Evolutionary conservation across 2,329 filamentous ascomycete genomes (phyloP).

Genomic region (Pyricularia pennisetigena): DNA sequence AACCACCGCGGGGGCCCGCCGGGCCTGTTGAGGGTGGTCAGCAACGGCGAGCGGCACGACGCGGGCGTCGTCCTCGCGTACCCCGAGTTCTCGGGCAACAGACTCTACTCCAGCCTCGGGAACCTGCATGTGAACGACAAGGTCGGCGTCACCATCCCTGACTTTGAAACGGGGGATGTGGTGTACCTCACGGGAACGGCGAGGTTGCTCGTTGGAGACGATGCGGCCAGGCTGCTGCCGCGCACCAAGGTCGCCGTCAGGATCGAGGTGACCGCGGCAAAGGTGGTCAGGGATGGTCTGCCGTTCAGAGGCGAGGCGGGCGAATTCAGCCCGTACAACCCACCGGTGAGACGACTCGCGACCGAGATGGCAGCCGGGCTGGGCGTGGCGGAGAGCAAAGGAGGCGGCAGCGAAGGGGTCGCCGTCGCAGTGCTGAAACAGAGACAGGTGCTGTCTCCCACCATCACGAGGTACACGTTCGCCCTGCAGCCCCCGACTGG

Average conservation of each 20-base stretch:
- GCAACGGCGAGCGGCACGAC: constrained; percentile 30
- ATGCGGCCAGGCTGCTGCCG: constrained; percentile 54
- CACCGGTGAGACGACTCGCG: constrained; percentile 54
- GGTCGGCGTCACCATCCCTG: constrained; percentile 62
- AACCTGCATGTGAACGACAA: constrained; percentile 60
- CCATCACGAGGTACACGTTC: constrained; percentile 54
- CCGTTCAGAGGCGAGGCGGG: constrained; percentile 53
- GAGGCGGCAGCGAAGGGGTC: constrained; percentile 6
- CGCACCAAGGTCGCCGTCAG: constrained; percentile 64
- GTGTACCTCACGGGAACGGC: constrained; percentile 65
- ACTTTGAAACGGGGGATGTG: constrained; percentile 62
- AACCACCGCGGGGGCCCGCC: constrained; percentile 69
- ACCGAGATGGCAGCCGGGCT: constrained; percentile 35
- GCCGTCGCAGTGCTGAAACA: constrained; percentile 44
- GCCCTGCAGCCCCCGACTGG: constrained; percentile 13
- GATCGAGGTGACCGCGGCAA: constrained; percentile 49
- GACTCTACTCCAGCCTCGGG: constrained; percentile 74
- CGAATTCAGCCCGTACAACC: constrained; percentile 70
- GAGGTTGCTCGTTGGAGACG: constrained; percentile 52
- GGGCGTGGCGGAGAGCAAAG: background rate
- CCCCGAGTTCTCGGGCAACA: constrained; percentile 79
- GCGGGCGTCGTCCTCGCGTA: constrained; percentile 48
- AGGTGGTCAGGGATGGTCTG: constrained; percentile 55
- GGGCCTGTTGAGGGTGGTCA: constrained; percentile 63
- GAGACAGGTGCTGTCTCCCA: constrained; percentile 53